Percentiles rank a stretch among this genome's conserved stretches.
Conservation (phyloP, 2,329 filamentous ascomycete species). For the Raffaelea arxii region DNA sequence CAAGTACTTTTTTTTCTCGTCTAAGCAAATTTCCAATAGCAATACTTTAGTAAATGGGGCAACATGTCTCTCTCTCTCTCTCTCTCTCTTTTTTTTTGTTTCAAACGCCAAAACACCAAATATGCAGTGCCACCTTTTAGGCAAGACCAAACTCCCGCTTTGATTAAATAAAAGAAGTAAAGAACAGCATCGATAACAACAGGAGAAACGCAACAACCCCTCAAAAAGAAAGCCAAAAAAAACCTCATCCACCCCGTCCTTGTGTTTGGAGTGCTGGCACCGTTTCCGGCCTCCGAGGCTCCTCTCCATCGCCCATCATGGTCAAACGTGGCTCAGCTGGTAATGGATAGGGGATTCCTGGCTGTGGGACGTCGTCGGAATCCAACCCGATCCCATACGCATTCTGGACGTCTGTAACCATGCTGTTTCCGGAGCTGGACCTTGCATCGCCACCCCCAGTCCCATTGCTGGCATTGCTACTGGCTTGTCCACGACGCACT, state of each 20-base stretch:
- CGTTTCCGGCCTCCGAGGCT: slow-evolving; percentile 30
- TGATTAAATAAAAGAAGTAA: too few relatives aligned
- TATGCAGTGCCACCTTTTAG: too few relatives aligned
- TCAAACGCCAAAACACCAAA: too few relatives aligned
- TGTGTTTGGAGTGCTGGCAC: slow-evolving; percentile 6
- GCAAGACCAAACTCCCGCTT: too few relatives aligned
- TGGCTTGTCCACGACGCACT: slow-evolving; percentile 36
- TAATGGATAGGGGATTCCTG: slow-evolving; percentile 21
- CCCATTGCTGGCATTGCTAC: slow-evolving; percentile 4
- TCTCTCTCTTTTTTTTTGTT: too few relatives aligned
- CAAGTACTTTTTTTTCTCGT: too few relatives aligned
- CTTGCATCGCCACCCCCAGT: not conserved
- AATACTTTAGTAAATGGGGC: too few relatives aligned
- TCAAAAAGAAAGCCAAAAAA: slow-evolving; percentile 1
- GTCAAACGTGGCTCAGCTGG: slow-evolving; percentile 36
- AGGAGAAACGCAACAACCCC: not conserved
- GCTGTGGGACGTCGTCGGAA: too few relatives aligned
- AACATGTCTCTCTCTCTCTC: too few relatives aligned
- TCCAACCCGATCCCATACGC: slow-evolving; percentile 13
- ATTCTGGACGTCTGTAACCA: slow-evolving; percentile 7
- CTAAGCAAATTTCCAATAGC: too few relatives aligned
- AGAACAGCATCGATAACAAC: not conserved
- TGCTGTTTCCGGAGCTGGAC: not conserved
- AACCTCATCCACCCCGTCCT: not conserved
- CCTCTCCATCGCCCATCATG: slow-evolving; percentile 41